These are phyloP conservation scores for Xylaria cubensis DNA, from an alignment of 495 filamentous ascomycete species.

Conservation along the genomic window DNA sequence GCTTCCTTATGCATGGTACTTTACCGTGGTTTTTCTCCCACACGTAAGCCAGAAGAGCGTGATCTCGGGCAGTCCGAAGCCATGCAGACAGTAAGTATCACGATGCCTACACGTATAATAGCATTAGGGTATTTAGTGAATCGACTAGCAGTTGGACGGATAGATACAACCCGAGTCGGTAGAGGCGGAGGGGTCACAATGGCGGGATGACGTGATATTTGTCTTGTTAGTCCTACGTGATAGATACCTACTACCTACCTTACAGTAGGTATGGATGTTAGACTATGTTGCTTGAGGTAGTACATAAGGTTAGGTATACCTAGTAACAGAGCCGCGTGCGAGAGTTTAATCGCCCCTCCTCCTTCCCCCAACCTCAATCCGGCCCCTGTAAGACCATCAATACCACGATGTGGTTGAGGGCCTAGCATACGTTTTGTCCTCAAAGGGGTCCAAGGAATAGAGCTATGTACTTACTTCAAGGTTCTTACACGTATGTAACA, in stretches of 20 bases:
- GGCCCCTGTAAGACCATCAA: background rate
- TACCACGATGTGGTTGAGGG: background rate
- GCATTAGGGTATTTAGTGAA: background rate
- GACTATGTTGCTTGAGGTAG: background rate
- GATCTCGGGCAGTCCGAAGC: slow-evolving; percentile 21
- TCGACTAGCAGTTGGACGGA: background rate
- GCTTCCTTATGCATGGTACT: slow-evolving; percentile 28
- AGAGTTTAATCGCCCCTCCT: background rate
- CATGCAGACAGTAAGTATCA: background rate
- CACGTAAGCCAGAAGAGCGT: slow-evolving; percentile 15
- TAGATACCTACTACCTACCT: background rate
- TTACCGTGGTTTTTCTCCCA: slow-evolving; percentile 8
- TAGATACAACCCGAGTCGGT: background rate
- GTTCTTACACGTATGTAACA: background rate
- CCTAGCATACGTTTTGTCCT: background rate
- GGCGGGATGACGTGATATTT: slow-evolving; percentile 12
- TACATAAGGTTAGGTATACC: background rate
- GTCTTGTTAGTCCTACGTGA: slow-evolving; percentile 1
- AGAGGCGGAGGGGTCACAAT: background rate
- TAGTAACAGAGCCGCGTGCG: background rate
- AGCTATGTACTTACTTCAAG: background rate
- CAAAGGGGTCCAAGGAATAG: background rate
- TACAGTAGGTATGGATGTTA: too few relatives aligned
- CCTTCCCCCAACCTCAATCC: background rate
- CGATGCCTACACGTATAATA: background rate